Evolutionary conservation across 495 filamentous ascomycete genomes (phyloP), one percentile per base, ranked within the genome.

Genomic region (Aspergillus cristatus): DNA sequence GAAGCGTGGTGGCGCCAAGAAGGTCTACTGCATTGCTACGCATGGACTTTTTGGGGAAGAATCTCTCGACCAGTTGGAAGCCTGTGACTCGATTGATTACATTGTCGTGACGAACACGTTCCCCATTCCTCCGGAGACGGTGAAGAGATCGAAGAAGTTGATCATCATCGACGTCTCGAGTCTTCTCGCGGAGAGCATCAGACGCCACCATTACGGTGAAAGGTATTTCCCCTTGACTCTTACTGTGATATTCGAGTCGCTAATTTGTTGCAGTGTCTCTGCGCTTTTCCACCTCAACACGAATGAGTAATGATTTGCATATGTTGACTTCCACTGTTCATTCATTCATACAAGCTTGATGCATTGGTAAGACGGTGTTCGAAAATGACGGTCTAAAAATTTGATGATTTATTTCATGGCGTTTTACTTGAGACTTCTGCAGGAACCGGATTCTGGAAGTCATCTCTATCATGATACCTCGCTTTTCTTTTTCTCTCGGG

Each of bases 21-120:
- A 84, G 58, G 91, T 98, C 29, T 96, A 96, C 59, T 94, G 86
- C 63, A 94, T 98, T 63, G 91, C 93, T 14, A 98, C 91, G 0
- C 91, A 98, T 52, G 93, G 86, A 13, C 74, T 98, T 15, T 97
- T 97, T 55, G 86, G 86, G 28, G 83, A 79, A 26, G 82, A 95
- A 50, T 86, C 84, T 38, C 74, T 97, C 8, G 82, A 86, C 48
- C 83, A 96, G 60, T 79, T 98, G 73, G 81, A 93, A 56, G 76
- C 75, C 17, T 96, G 91, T 64, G 76, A 86, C 28, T 93, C 84
- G 50, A 97, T 98, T 54, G 80, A 97, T 55, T 67, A 79, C 44
- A 90, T 98, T 45, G 81, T 98, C 30, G 91, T 98, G 42, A 98
- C 91, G 16, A 94, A 97, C 64, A 87, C 87, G 28, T 96, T 95